These are phyloP conservation scores for Fusarium protoensiforme DNA, from an alignment of 2,329 filamentous ascomycete species.

Conservation along the genomic window DNA sequence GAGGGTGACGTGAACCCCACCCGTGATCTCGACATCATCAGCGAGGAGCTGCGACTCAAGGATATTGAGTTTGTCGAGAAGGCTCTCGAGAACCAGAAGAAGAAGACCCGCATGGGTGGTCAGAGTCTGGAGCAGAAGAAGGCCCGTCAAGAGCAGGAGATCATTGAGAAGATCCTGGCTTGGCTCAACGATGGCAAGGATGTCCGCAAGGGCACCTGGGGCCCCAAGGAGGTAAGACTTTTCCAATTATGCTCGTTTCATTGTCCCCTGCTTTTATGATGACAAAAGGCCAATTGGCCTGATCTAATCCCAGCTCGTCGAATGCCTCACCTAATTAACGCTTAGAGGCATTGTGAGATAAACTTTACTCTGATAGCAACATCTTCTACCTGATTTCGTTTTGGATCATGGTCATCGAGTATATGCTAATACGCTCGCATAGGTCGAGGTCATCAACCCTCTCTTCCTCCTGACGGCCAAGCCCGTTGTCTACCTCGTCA, in stretches of 20 bases:
- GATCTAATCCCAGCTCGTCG: slow-evolving; percentile 99
- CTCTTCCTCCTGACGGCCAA: slow-evolving; percentile 95
- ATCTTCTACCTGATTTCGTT: slow-evolving; percentile 7
- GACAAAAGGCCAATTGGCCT: slow-evolving; percentile 96
- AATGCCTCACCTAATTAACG: slow-evolving; percentile 81
- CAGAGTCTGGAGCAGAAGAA: slow-evolving; percentile 99
- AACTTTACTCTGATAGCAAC: slow-evolving; percentile 74
- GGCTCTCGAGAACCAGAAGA: slow-evolving; percentile 88
- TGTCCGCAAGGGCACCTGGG: slow-evolving; percentile 90
- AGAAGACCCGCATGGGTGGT: slow-evolving; percentile 94
- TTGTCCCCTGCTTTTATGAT: slow-evolving; percentile 73
- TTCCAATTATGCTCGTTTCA: slow-evolving; percentile 30
- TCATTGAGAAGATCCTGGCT: slow-evolving; percentile 87
- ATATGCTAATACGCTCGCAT: slow-evolving; percentile 37
- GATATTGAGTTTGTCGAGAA: slow-evolving; percentile 99
- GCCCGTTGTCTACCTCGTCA: slow-evolving; percentile 96
- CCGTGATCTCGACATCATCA: slow-evolving; percentile 95
- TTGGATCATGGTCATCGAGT: slow-evolving; percentile 6
- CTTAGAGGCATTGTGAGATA: slow-evolving; percentile 88
- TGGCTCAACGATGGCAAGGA: slow-evolving; percentile 91
- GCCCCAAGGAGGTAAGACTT: slow-evolving; percentile 88
- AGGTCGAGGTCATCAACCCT: slow-evolving; percentile 98
- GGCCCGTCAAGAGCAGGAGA: slow-evolving; percentile 92
- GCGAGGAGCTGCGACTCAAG: slow-evolving; percentile 95
- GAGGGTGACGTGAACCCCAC: slow-evolving; percentile 98